Conservation (phyloP, 2,329 filamentous ascomycete species). For the Purpureocillium takamizusanense region DNA sequence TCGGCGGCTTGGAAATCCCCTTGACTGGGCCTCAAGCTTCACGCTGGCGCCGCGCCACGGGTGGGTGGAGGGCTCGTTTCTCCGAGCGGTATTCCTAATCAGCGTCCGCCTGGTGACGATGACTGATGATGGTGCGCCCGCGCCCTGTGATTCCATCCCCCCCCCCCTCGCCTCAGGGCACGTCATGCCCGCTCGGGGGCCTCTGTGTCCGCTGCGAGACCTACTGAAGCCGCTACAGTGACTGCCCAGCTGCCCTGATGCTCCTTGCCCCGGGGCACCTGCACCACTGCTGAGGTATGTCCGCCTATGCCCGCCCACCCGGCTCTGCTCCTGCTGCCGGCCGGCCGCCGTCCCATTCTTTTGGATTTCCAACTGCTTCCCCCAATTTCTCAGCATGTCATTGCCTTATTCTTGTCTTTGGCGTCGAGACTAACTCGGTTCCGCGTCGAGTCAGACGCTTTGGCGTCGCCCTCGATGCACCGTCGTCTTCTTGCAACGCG, state of each 20-base stretch:
- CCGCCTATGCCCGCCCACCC: constrained; percentile 6
- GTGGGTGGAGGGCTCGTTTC: not conserved
- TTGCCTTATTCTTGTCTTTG: not conserved
- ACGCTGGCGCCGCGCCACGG: constrained; percentile 1
- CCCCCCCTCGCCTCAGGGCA: no score
- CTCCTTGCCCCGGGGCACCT: no score
- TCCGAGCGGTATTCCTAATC: constrained; percentile 3
- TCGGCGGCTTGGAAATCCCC: not conserved
- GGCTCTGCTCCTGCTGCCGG: no score
- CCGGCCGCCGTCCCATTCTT: not conserved
- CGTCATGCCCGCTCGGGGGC: no score
- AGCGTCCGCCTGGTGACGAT: not conserved
- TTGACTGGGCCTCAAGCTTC: not conserved
- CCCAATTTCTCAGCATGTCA: constrained; percentile 5
- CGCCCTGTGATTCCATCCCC: constrained; percentile 1
- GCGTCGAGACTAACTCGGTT: not conserved
- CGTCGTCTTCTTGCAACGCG: not conserved
- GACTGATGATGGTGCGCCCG: not conserved
- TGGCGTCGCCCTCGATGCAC: not conserved
- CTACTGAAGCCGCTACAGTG: no score
- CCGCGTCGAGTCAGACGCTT: not conserved
- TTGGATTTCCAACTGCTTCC: constrained; percentile 4
- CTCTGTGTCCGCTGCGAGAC: no score
- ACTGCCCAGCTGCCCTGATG: no score
- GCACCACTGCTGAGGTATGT: constrained; percentile 3